Percentiles rank a stretch among this genome's conserved stretches.
Conservation (phyloP, 371 early-diverging fungal species). For the Encephalitozoon intestinalis region DNA sequence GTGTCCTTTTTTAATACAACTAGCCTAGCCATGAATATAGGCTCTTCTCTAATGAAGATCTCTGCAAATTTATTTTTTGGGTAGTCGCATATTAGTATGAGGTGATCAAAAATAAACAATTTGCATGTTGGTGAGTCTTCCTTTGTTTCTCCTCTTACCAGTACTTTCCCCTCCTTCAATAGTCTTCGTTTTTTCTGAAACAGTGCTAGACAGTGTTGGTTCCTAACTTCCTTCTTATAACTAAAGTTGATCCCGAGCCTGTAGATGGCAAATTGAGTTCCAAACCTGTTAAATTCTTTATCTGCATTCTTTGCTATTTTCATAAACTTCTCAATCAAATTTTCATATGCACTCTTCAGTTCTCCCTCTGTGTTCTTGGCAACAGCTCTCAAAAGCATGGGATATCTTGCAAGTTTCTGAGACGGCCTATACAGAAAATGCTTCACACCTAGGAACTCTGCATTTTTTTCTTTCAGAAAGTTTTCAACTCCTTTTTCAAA, state of each 20-base stretch:
- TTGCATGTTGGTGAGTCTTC: background rate
- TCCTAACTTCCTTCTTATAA: slow-evolving; percentile 17
- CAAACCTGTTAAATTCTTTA: slow-evolving; percentile 26
- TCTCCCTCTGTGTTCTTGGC: slow-evolving; percentile 48
- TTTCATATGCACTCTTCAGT: slow-evolving; percentile 2
- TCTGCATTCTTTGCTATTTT: slow-evolving; percentile 40
- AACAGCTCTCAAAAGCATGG: slow-evolving; percentile 55
- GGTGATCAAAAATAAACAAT: slow-evolving; percentile 44
- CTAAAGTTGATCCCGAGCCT: slow-evolving; percentile 31
- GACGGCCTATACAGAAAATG: slow-evolving; percentile 59
- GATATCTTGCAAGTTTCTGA: slow-evolving; percentile 55
- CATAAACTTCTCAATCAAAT: slow-evolving; percentile 30
- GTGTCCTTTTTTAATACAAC: background rate
- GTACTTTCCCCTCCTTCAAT: slow-evolving; percentile 29
- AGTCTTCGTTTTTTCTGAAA: slow-evolving; percentile 32
- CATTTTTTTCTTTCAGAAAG: slow-evolving; percentile 39
- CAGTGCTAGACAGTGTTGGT: slow-evolving; percentile 16
- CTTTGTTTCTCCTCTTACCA: slow-evolving; percentile 19
- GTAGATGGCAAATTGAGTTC: slow-evolving; percentile 49
- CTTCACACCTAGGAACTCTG: slow-evolving; percentile 50
- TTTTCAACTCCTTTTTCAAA: slow-evolving; percentile 46
- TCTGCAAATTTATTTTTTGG: background rate
- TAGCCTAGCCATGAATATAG: slow-evolving; percentile 22
- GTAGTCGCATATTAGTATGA: slow-evolving; percentile 37
- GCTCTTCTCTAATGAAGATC: slow-evolving; percentile 22